phyloP scores from a whole-genome alignment of 768 basidiomycete species.

The Leccinum arenicola region DNA sequence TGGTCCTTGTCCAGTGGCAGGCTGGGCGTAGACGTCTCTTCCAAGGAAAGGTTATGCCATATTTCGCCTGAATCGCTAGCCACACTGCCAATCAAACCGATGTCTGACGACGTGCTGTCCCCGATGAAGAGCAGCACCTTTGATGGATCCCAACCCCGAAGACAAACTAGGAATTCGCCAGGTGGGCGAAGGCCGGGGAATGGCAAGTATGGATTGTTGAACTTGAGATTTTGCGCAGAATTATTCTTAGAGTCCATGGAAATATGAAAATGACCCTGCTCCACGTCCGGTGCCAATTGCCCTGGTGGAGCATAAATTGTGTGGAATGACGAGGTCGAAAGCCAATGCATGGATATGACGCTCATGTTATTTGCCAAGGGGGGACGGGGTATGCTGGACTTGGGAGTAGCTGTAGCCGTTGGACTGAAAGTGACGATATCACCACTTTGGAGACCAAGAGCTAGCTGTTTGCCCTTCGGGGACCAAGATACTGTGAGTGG shows the following conservation, averaged over 20 bases:
- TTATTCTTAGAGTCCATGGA: slow-evolving; percentile 42
- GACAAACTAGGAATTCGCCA: slow-evolving; percentile 37
- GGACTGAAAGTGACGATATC: slow-evolving; percentile 69
- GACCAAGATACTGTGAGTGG: slow-evolving; percentile 71
- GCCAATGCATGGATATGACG: slow-evolving; percentile 60
- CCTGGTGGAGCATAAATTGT: slow-evolving; percentile 55
- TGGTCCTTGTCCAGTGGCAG: slow-evolving; percentile 67
- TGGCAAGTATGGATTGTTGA: slow-evolving; percentile 41
- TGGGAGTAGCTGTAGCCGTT: slow-evolving; percentile 48
- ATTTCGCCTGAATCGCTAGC: slow-evolving; percentile 29
- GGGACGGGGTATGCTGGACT: slow-evolving; percentile 57
- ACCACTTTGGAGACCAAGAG: slow-evolving; percentile 67
- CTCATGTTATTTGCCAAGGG: slow-evolving; percentile 46
- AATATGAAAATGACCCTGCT: slow-evolving; percentile 42
- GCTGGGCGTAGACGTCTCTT: slow-evolving; percentile 50
- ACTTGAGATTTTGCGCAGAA: slow-evolving; percentile 35
- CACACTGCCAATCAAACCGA: slow-evolving; percentile 42
- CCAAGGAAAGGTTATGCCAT: slow-evolving; percentile 46
- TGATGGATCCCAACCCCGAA: slow-evolving; percentile 45
- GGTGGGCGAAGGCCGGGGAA: slow-evolving; percentile 46
- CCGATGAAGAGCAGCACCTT: slow-evolving; percentile 43
- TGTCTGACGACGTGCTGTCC: slow-evolving; percentile 51
- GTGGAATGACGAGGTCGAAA: slow-evolving; percentile 66
- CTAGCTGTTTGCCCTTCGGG: slow-evolving; percentile 82
- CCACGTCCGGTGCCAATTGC: slow-evolving; percentile 35